phyloP scores from a whole-genome alignment of 495 filamentous ascomycete genomes.

The Penicillium fimorum region DNA sequence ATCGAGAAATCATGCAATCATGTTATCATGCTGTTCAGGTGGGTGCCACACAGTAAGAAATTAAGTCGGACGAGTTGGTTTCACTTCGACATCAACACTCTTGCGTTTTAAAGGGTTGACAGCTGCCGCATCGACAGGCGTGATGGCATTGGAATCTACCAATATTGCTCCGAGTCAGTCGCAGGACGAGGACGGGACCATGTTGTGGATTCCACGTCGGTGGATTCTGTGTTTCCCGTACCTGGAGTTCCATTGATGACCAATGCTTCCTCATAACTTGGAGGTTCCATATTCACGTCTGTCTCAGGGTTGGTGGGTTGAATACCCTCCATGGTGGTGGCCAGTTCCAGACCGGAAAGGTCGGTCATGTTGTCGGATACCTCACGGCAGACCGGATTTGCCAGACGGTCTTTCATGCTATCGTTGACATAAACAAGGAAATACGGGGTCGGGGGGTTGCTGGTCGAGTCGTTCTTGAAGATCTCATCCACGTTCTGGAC shows the following conservation, averaged over 20 bases:
- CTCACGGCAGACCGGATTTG: conserved; percentile 58
- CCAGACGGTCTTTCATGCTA: conserved; percentile 56
- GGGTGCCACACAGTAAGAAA: background rate
- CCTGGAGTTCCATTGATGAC: conserved; percentile 26
- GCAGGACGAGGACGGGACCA: background rate
- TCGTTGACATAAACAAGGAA: conserved; percentile 83
- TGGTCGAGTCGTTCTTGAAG: conserved; percentile 59
- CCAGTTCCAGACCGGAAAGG: conserved; percentile 2
- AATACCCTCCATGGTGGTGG: conserved; percentile 23
- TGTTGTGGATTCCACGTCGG: conserved; percentile 3
- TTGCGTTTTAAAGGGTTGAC: conserved; percentile 39
- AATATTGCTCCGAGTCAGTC: conserved; percentile 11
- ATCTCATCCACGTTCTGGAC: conserved; percentile 62
- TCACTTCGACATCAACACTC: conserved; percentile 22
- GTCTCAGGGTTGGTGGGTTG: conserved; percentile 15
- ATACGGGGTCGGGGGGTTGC: conserved; percentile 73
- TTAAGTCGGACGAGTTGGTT: background rate
- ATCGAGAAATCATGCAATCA: conserved; percentile 4
- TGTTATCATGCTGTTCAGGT: conserved; percentile 11
- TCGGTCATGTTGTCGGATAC: conserved; percentile 29
- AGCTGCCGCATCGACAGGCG: conserved; percentile 7
- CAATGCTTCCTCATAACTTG: conserved; percentile 31
- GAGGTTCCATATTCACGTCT: conserved; percentile 33
- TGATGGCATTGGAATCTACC: conserved; percentile 28
- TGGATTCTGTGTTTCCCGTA: conserved; percentile 22